Conservation (phyloP, 2,329 filamentous ascomycete species). For the Fusarium avenaceum region DNA sequence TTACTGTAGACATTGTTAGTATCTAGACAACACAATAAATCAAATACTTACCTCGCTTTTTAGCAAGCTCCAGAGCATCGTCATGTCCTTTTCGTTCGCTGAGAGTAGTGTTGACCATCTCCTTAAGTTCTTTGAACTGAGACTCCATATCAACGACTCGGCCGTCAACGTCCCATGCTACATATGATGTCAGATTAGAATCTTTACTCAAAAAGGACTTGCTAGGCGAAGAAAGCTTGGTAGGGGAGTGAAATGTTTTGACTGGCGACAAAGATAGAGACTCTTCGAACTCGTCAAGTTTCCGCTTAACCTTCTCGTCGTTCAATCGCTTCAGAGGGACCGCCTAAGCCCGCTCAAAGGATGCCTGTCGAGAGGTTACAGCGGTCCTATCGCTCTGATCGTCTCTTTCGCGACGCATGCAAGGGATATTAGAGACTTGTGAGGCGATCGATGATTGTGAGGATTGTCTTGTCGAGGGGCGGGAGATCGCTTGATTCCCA, state of each 20-base stretch:
- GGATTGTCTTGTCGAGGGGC: slow-evolving; percentile 40
- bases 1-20: slow-evolving; percentile 54
- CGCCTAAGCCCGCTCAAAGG: slow-evolving; percentile 50
- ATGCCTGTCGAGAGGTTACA: slow-evolving; percentile 27
- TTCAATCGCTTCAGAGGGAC: slow-evolving; percentile 54
- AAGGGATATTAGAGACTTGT: slow-evolving; percentile 48
- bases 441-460: slow-evolving; percentile 44
- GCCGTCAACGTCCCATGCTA: slow-evolving; percentile 85
- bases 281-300: slow-evolving; percentile 52
- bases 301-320: slow-evolving; percentile 49
- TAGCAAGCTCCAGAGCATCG: slow-evolving; percentile 80
- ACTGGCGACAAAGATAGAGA: slow-evolving; percentile 50
- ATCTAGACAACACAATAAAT: accelerated
- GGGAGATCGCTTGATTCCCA: slow-evolving; percentile 64
- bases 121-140: slow-evolving; percentile 78
- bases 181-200: slow-evolving; percentile 75
- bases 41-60: slow-evolving; percentile 74
- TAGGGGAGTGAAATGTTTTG: slow-evolving; percentile 56
- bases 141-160: slow-evolving; percentile 82
- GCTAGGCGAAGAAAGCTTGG: slow-evolving; percentile 59
- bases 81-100: slow-evolving; percentile 78
- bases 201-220: slow-evolving; percentile 76
- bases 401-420: slow-evolving; percentile 48
- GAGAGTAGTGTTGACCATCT: slow-evolving; percentile 77
- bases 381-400: slow-evolving; percentile 32